A percentile compares a stretch with the other conserved stretches of the same genome.
phyloP scores from a whole-genome alignment of 805 yeast species.

The Lipomyces yamadae region DNA sequence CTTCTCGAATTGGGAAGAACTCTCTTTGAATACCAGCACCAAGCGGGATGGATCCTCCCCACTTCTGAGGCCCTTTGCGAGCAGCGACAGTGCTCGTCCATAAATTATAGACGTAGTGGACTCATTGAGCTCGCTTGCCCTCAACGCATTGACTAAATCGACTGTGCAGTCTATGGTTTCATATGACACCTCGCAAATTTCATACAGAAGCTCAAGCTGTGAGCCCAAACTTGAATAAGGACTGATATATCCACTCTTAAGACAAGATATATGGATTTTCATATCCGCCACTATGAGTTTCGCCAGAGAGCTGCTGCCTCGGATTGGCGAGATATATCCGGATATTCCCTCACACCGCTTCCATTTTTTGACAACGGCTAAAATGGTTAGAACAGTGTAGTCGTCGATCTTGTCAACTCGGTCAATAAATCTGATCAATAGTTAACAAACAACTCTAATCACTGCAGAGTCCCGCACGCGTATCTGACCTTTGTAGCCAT shows the following conservation, averaged over 20 bases:
- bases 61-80: conserved; percentile 10
- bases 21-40: background rate
- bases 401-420: conserved; percentile 11
- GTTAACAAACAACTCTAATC: background rate
- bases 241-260: background rate
- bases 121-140: background rate
- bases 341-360: background rate
- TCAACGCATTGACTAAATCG: background rate
- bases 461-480: background rate
- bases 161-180: conserved; percentile 9
- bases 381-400: conserved; percentile 16
- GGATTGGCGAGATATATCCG: conserved; percentile 10
- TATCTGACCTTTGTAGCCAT: conserved; percentile 23
- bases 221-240: conserved; percentile 11
- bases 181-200: conserved; percentile 7
- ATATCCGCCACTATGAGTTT: conserved; percentile 1
- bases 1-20: background rate
- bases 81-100: conserved; percentile 17
- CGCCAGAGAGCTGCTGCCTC: conserved; percentile 14
- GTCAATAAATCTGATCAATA: conserved; percentile 12
- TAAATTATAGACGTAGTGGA: conserved; percentile 1
- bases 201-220: conserved; percentile 14
- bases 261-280: background rate
- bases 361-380: conserved; percentile 15
- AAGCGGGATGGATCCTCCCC: background rate